Evolutionary conservation across 2,329 filamentous ascomycete genomes (phyloP).

Genomic region (Hypoxylon sp.): DNA sequence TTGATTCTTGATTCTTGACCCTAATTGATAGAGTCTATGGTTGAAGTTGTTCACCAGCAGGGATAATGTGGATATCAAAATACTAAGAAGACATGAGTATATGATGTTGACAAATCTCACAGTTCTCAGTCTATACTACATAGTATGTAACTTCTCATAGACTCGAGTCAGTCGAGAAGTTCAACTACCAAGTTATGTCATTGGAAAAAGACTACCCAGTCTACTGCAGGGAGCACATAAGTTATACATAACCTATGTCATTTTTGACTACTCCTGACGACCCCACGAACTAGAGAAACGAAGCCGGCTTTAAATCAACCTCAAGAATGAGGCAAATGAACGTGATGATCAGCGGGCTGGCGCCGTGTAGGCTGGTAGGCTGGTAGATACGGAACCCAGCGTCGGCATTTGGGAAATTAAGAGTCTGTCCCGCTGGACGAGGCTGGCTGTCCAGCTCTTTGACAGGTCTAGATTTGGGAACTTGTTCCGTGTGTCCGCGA

Average conservation of each 20-base stretch:
- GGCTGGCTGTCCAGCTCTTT: background rate
- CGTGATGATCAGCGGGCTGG: slow-evolving; percentile 8
- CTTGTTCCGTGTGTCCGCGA: background rate
- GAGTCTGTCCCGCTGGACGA: background rate
- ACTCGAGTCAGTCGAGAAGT: slow-evolving; percentile 19
- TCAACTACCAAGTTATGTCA: background rate
- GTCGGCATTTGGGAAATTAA: slow-evolving; percentile 1
- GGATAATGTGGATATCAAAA: background rate
- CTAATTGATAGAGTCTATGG: too few relatives aligned
- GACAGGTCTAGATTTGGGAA: background rate
- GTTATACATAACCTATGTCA: too few relatives aligned
- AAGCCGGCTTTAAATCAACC: background rate
- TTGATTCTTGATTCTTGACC: too few relatives aligned
- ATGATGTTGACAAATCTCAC: slow-evolving; percentile 1
- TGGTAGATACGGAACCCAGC: slow-evolving; percentile 4
- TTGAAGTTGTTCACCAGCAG: background rate
- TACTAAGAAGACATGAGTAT: slow-evolving; percentile 1
- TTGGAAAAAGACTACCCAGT: background rate
- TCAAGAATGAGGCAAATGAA: slow-evolving; percentile 1
- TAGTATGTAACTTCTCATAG: background rate
- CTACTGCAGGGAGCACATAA: too few relatives aligned
- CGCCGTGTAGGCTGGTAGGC: slow-evolving; percentile 2
- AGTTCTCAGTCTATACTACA: too few relatives aligned
- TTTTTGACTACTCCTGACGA: too few relatives aligned
- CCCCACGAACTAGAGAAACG: background rate